Percentiles rank a stretch among this genome's conserved stretches.
phyloP scores from a whole-genome alignment of 768 basidiomycete genomes.

The Mycena leptocephala region DNA sequence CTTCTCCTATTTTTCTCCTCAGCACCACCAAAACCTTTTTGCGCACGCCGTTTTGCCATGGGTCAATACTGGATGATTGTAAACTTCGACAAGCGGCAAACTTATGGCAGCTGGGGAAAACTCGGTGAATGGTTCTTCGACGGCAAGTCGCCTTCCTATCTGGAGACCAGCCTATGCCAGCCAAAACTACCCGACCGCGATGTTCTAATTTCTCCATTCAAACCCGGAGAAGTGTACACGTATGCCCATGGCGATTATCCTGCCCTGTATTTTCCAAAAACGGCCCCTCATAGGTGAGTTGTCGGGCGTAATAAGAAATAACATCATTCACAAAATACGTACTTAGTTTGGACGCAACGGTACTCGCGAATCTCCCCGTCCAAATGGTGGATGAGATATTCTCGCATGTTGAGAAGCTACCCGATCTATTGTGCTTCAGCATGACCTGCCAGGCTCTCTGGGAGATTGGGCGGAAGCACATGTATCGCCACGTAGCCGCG shows the following conservation, averaged over 20 bases:
- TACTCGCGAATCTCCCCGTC: not conserved
- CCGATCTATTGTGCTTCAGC: not conserved
- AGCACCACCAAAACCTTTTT: too few relatives aligned
- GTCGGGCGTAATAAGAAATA: not conserved
- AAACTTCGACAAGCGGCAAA: slow-evolving; percentile 21
- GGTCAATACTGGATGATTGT: slow-evolving; percentile 27
- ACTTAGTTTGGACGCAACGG: not conserved
- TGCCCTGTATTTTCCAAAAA: not conserved
- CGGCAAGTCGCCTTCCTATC: not conserved
- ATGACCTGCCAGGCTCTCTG: slow-evolving; percentile 13
- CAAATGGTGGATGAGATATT: slow-evolving; percentile 9
- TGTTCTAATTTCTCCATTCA: not conserved
- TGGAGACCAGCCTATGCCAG: not conserved
- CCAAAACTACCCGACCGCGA: slow-evolving; percentile 10
- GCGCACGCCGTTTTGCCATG: too few relatives aligned
- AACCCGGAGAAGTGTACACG: not conserved
- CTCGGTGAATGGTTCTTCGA: slow-evolving; percentile 10
- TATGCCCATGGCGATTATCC: not conserved
- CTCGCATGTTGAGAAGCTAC: not conserved
- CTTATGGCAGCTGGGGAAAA: slow-evolving; percentile 3
- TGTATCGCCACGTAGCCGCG: not conserved
- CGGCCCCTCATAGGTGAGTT: not conserved
- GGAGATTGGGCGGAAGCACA: not conserved
- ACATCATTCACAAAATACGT: not conserved
- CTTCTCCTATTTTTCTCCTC: too few relatives aligned